Conservation (phyloP, 441 rosid genomes). For the Macaranga tanarius region DNA sequence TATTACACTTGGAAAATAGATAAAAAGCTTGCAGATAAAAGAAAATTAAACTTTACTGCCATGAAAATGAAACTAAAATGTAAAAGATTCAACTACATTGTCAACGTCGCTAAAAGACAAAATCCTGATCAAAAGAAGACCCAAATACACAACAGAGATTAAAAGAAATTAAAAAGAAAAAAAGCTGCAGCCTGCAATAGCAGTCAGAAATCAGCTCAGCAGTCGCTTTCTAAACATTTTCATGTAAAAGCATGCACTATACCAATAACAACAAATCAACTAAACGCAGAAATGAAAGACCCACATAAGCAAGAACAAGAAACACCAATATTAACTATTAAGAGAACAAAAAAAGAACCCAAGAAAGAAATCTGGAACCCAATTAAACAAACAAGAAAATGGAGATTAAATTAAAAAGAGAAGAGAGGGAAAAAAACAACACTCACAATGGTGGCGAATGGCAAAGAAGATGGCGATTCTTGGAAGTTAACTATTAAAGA, state of each 20-base stretch:
- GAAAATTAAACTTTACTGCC: too few relatives aligned
- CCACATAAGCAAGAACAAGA: not conserved
- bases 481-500: too few relatives aligned
- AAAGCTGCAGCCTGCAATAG: not conserved
- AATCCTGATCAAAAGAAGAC: not conserved
- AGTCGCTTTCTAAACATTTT: too few relatives aligned
- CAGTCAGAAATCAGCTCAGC: not conserved
- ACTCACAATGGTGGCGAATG: not conserved
- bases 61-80: too few relatives aligned
- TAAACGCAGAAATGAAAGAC: not conserved
- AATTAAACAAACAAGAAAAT: too few relatives aligned
- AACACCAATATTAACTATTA: not conserved
- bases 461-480: not conserved
- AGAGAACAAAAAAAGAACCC: not conserved
- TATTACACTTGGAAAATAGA: too few relatives aligned
- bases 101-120: conserved; percentile 9
- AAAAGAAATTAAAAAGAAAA: too few relatives aligned
- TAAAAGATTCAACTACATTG: not conserved
- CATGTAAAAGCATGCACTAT: not conserved
- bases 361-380: not conserved
- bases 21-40: too few relatives aligned
- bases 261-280: not conserved
- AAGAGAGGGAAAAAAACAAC: not conserved
- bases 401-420: not conserved
- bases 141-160: not conserved